Percentiles rank a stretch among this genome's conserved stretches.
phyloP scores from a whole-genome alignment of 805 yeast species.

The Teunomyces kruisii region DNA sequence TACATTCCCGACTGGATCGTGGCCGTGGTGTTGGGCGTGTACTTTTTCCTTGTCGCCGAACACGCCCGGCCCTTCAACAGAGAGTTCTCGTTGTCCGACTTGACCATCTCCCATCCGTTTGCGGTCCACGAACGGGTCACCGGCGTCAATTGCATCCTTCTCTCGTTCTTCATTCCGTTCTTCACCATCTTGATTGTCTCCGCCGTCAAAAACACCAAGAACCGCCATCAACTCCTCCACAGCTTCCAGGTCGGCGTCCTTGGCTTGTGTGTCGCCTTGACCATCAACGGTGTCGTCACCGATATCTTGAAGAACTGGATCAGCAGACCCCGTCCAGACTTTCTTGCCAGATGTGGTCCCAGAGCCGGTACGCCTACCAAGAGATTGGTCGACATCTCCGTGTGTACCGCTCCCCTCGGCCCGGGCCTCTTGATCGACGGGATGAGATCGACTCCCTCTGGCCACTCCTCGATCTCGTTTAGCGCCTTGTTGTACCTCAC shows the following conservation, averaged over 20 bases:
- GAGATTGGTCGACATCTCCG: constrained; percentile 26
- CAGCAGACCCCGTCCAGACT: constrained; percentile 34
- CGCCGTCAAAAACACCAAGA: constrained; percentile 2
- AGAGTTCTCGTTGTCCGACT: constrained; percentile 33
- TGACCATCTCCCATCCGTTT: constrained; percentile 38
- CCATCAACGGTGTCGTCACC: constrained; percentile 33
- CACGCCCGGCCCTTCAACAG: constrained; percentile 34
- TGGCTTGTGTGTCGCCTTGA: constrained; percentile 27
- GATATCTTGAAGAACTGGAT: constrained; percentile 38
- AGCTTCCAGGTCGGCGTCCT: constrained; percentile 29
- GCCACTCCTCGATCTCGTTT: constrained; percentile 38
- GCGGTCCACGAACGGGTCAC: constrained; percentile 33
- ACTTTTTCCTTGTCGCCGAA: constrained; percentile 36
- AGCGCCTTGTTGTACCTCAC: constrained; percentile 32
- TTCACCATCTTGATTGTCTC: constrained; percentile 16
- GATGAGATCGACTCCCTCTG: constrained; percentile 42
- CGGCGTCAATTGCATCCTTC: constrained; percentile 24
- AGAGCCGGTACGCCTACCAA: constrained; percentile 18
- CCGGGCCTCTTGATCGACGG: constrained; percentile 30
- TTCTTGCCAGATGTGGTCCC: constrained; percentile 34
- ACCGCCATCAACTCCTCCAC: constrained; percentile 16
- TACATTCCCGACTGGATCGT: constrained; percentile 30
- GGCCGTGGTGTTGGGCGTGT: constrained; percentile 20
- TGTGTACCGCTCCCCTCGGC: constrained; percentile 36
- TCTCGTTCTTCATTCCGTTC: constrained; percentile 28